These are phyloP conservation scores for Sclerotiophoma versabilis DNA, from an alignment of 2,329 filamentous ascomycete species.

Conservation along the genomic window DNA sequence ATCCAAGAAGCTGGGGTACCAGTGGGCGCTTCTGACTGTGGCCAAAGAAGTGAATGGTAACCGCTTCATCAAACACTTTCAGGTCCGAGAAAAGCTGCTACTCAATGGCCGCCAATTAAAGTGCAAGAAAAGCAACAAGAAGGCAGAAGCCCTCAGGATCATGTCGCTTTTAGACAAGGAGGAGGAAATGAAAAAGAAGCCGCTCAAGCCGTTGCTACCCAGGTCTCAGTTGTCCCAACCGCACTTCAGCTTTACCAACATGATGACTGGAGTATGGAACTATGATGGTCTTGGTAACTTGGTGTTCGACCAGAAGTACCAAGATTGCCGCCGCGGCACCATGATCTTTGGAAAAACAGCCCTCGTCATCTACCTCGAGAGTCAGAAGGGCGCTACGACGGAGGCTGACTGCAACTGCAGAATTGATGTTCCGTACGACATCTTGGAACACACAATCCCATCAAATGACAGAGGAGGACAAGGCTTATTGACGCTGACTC, in stretches of 20 bases:
- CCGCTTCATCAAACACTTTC: conserved; percentile 53
- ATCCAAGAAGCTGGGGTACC: conserved; percentile 47
- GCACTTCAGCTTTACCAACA: conserved; percentile 37
- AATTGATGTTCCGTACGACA: conserved; percentile 54
- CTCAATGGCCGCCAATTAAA: conserved; percentile 21
- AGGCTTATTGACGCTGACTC: conserved; percentile 46
- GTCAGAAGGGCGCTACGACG: background rate
- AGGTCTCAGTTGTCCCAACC: conserved; percentile 21
- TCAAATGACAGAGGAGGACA: conserved; percentile 29
- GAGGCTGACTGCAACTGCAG: conserved; percentile 35
- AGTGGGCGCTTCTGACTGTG: conserved; percentile 57
- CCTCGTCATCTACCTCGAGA: conserved; percentile 31
- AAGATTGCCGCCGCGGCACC: conserved; percentile 51
- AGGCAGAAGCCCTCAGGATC: conserved; percentile 33
- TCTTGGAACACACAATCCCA: conserved; percentile 48
- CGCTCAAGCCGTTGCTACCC: conserved; percentile 1
- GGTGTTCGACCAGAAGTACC: conserved; percentile 52
- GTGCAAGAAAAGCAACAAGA: conserved; percentile 26
- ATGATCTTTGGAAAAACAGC: conserved; percentile 47
- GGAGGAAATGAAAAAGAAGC: conserved; percentile 23
- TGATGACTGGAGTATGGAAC: conserved; percentile 52
- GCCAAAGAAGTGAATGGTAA: conserved; percentile 49
- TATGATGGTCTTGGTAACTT: conserved; percentile 42
- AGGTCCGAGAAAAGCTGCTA: conserved; percentile 26
- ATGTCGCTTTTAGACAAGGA: conserved; percentile 34